phyloP scores from a whole-genome alignment of 768 basidiomycete species.

The Phylloporus sp. region DNA sequence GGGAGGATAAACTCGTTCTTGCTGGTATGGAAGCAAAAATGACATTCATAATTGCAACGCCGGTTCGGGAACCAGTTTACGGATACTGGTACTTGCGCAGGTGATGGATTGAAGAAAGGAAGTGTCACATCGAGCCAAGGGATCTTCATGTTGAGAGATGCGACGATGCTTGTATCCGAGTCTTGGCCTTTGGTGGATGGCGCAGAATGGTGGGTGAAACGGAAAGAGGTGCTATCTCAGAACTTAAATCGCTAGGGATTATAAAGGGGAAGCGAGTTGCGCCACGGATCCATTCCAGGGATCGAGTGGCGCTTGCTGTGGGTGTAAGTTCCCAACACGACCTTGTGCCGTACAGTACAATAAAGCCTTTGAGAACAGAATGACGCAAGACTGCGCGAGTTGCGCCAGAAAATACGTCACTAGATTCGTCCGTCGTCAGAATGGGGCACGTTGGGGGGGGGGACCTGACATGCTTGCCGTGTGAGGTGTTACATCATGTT shows the following conservation, averaged over 20 bases:
- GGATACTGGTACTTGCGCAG: constrained; percentile 17
- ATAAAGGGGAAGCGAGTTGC: background rate
- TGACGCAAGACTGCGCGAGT: background rate
- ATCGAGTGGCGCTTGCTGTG: background rate
- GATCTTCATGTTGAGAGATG: constrained; percentile 3
- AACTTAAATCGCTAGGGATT: background rate
- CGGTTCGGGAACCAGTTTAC: constrained; percentile 29
- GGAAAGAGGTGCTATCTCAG: background rate
- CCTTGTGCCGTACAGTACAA: background rate
- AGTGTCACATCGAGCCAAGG: constrained; percentile 16
- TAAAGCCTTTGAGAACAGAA: background rate
- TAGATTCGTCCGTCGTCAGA: background rate
- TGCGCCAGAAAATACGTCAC: background rate
- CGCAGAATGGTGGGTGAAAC: background rate
- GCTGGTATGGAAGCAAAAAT: constrained; percentile 41
- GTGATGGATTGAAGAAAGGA: constrained; percentile 12
- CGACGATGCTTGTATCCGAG: background rate
- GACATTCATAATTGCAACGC: constrained; percentile 35
- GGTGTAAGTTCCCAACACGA: background rate
- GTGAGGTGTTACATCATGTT: background rate
- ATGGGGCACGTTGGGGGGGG: background rate
- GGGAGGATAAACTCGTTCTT: constrained; percentile 34
- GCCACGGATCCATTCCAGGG: background rate
- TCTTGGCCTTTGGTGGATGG: background rate
- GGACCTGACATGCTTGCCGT: background rate